Evolutionary conservation across 2,329 filamentous ascomycete species (phyloP), one percentile per base, ranked within the genome.

Genomic region (Ophiosphaerella narmari): DNA sequence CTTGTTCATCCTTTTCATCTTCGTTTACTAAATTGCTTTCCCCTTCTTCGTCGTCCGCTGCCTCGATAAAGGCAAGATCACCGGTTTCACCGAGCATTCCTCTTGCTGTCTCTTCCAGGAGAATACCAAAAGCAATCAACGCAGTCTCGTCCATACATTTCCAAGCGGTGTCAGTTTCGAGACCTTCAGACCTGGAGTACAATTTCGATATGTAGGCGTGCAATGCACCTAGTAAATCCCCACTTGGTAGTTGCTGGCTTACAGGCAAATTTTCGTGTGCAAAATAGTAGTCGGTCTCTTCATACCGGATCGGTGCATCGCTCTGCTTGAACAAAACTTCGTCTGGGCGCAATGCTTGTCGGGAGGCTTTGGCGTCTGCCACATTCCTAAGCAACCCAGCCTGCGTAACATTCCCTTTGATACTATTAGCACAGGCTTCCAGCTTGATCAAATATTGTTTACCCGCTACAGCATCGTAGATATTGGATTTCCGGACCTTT

Each of bases 141-240:
- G 89, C 89, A 12, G 88, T 90, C 75, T 90, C 89, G 65, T 93
- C 88, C 82, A 93, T 84, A 69, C 84, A 89, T 56, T 80, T 75
- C 59, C 78, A 81, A 44, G 79, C 75, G 23, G 60, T 57, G 14
- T 60, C 68, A n/a, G 39, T 48, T 7, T 51, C 54, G 1, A 45
- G 36, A 31, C 50, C 38, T 5, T 54, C 48, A 14, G 65, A 73
- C 3, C 54, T 52, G 1, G 59, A 77, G 72, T 90, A 91, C 68
- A 85, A 89, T 48, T 82, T 81, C 45, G 87, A 85, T 1, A 84
- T 70, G 63, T 92, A 91, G 24, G 75, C 75, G 72, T 92, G 88
- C 4, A 91, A 68, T 0, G 84, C 82, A 67, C 86, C 87, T 46
- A 91, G 75, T 39, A 92, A 75, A 59, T 90, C 86, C 49, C 85